Evolutionary conservation across 2,329 filamentous ascomycete genomes (phyloP).

Genomic region (Calonectria henricotiae): DNA sequence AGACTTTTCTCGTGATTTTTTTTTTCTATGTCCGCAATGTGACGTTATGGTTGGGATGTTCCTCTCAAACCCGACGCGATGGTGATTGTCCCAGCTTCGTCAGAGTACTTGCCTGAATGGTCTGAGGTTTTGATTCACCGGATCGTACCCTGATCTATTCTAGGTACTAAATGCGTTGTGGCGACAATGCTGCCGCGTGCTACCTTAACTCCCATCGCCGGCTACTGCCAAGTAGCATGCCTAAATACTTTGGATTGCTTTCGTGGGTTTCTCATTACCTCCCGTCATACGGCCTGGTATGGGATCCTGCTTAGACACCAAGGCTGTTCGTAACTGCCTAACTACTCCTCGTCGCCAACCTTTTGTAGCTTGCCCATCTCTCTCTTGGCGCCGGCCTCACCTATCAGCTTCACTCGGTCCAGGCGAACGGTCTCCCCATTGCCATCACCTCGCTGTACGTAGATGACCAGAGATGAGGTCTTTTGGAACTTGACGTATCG

Average conservation of each 20-base stretch:
- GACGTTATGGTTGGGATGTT: not conserved
- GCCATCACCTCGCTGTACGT: slow-evolving; percentile 88
- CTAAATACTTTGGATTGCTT: slow-evolving; percentile 36
- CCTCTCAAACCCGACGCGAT: not conserved
- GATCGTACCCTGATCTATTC: slow-evolving; percentile 43
- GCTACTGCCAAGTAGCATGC: slow-evolving; percentile 33
- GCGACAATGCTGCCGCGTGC: slow-evolving; percentile 38
- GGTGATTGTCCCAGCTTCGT: not conserved
- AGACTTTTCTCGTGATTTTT: slow-evolving; percentile 51
- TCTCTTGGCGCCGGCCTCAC: slow-evolving; percentile 91
- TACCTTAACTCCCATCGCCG: slow-evolving; percentile 47
- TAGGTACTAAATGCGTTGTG: slow-evolving; percentile 33
- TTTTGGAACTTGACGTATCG: slow-evolving; percentile 99
- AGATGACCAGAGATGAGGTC: slow-evolving; percentile 88
- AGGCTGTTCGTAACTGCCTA: slow-evolving; percentile 21
- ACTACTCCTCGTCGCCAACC: slow-evolving; percentile 81
- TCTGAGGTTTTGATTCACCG: not conserved
- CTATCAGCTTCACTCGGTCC: slow-evolving; percentile 85
- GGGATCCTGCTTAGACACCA: slow-evolving; percentile 16
- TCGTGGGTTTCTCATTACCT: slow-evolving; percentile 22
- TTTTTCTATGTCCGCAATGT: not conserved
- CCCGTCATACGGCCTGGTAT: slow-evolving; percentile 23
- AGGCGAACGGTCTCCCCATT: slow-evolving; percentile 89
- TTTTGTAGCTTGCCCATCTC: slow-evolving; percentile 97
- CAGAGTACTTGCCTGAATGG: not conserved